Conservation (phyloP, 2,329 filamentous ascomycete species). For the Diaporthe citriasiana region DNA sequence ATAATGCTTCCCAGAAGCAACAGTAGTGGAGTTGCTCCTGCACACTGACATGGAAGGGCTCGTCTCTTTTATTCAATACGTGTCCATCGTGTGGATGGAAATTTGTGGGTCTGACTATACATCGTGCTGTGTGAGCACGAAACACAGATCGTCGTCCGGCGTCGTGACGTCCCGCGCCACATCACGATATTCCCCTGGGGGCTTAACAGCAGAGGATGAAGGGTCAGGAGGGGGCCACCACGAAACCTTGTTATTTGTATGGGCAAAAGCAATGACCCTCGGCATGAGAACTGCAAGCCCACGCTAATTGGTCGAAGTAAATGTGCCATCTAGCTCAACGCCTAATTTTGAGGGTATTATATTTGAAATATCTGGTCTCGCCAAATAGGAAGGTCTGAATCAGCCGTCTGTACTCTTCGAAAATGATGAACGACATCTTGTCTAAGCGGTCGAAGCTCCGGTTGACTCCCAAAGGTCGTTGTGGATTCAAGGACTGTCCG, state of each 20-base stretch:
- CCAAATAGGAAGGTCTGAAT: too few relatives aligned
- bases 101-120: neutral
- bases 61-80: neutral
- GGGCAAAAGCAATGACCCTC: neutral
- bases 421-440: neutral
- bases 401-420: neutral
- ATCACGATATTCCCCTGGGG: neutral
- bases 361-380: neutral
- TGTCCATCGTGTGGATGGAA: neutral
- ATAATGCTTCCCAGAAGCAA: neutral
- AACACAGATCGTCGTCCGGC: slow-evolving; percentile 2
- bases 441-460: too few relatives aligned
- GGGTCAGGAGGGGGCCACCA: neutral
- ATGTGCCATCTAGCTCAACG: neutral
- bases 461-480: too few relatives aligned
- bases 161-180: neutral
- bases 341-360: neutral
- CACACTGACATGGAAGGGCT: neutral
- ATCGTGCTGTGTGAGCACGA: neutral
- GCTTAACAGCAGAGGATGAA: neutral
- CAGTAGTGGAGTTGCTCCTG: neutral
- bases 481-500: too few relatives aligned
- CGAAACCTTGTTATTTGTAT: neutral
- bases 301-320: neutral
- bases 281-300: neutral